Base-by-base conservation (phyloP, 192 early-diverging fungal species). In the Spizellomyces punctatus region DNA sequence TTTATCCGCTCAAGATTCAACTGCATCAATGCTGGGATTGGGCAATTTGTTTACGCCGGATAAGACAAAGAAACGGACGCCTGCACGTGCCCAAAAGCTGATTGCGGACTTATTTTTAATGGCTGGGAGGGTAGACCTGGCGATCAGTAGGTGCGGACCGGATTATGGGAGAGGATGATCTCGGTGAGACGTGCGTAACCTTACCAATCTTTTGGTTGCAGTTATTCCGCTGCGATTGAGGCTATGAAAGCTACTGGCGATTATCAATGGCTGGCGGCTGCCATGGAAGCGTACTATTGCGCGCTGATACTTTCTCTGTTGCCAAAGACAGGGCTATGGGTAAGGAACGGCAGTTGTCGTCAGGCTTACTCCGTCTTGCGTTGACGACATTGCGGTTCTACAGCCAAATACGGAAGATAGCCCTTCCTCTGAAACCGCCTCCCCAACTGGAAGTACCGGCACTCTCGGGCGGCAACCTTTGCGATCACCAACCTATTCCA, bases 201-300 rank as follows among this genome's bases (percentile, higher is more conserved):
- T 6, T 27, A 21, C 5, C 50, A 6, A 22, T 46, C 46, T 17
- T 56, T 58, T 56, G 10, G 3, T 12, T 41, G 42, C 65, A 91
- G 89, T 50, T 94, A 90, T 67, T 70, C 81, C 50, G 59, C 76
- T 14, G 89, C 90, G 9, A 85, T 93, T 27, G 93, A 93, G 43
- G 71, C 72, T 4, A 82, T 87, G 67, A 93, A 90, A 74, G 58
- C 77, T 6, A 91, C 82, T 55, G 74, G 76, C 0, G 93, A 94
- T 78, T 92, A 83, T 75, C 74, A 89, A 48, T 94, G 93, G 93
- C 85, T 89, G 63, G 92, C 83, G 9, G 84, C 87, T 43, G 88
- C 92, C 1, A 77, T 90, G 74, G 93, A 94, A 75, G 87, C 88
- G 12, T 79, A 88, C 17, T 80, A 86, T 42, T 87, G 85, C 69